phyloP scores from a whole-genome alignment of 2,329 filamentous ascomycete species.

The Sordariomycetes sp. region DNA sequence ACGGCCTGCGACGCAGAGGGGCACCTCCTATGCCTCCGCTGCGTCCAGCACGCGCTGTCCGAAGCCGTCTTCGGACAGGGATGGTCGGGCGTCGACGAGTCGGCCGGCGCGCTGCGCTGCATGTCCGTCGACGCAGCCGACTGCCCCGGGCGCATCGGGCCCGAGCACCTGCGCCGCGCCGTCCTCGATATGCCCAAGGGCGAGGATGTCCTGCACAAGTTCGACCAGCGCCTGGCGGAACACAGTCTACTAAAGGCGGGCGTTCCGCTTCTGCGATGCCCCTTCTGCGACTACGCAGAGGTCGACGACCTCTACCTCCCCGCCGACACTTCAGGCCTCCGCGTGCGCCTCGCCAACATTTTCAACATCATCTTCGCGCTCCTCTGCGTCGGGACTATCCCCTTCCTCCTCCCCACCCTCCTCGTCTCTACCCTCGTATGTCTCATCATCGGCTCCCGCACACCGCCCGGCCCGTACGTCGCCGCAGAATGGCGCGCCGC shows the following conservation, averaged over 20 bases:
- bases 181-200: slow-evolving; percentile 58
- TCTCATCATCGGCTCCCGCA: slow-evolving; percentile 26
- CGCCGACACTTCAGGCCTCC: slow-evolving; percentile 36
- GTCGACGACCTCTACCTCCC: slow-evolving; percentile 64
- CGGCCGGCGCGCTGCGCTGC: slow-evolving; percentile 65
- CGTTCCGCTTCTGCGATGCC: slow-evolving; percentile 68
- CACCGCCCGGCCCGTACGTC: slow-evolving; percentile 25
- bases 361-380: slow-evolving; percentile 35
- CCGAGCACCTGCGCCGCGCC: slow-evolving; percentile 57
- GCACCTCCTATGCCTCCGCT: slow-evolving; percentile 69
- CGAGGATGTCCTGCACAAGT: slow-evolving; percentile 55
- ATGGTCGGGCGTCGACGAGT: slow-evolving; percentile 62
- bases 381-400: slow-evolving; percentile 37
- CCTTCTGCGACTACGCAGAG: slow-evolving; percentile 87
- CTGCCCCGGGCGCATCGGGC: slow-evolving; percentile 64
- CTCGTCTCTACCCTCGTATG: slow-evolving; percentile 31
- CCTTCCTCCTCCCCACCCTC: slow-evolving; percentile 40
- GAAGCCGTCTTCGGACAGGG: slow-evolving; percentile 91
- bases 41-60: slow-evolving; percentile 67
- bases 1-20: slow-evolving; percentile 55
- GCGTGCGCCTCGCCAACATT: slow-evolving; percentile 37
- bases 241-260: slow-evolving; percentile 62
- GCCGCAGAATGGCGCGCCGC: slow-evolving; percentile 40
- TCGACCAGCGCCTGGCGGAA: slow-evolving; percentile 68
- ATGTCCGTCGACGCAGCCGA: slow-evolving; percentile 59